Evolutionary conservation across 768 basidiomycete genomes (phyloP).

Genomic region (Exsudoporus frostii): DNA sequence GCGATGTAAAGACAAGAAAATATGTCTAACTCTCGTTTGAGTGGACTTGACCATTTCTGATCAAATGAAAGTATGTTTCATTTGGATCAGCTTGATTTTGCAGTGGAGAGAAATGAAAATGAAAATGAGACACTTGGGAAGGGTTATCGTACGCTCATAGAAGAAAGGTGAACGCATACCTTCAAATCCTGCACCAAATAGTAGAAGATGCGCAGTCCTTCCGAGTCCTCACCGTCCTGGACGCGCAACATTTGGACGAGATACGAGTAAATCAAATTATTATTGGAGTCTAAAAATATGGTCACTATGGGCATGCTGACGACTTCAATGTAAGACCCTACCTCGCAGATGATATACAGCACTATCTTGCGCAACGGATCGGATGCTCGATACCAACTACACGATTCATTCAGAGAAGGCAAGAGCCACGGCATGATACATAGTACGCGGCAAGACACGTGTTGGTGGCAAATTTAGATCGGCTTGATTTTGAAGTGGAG

Average conservation of each 20-base stretch:
- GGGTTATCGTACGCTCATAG: neutral
- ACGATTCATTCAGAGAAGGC: conserved; percentile 3
- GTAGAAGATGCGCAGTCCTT: conserved; percentile 96
- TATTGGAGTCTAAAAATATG: conserved; percentile 11
- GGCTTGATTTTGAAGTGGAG: conserved; percentile 99
- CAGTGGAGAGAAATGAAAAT: conserved; percentile 98
- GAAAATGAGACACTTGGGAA: conserved; percentile 86
- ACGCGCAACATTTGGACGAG: conserved; percentile 29
- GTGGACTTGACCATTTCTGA: neutral
- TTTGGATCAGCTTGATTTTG: conserved; percentile 98
- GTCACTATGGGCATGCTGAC: neutral
- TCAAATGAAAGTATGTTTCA: neutral
- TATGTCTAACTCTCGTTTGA: neutral
- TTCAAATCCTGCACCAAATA: conserved; percentile 98
- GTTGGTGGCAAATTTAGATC: conserved; percentile 47
- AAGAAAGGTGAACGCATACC: conserved; percentile 41
- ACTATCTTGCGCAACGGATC: conserved; percentile 25
- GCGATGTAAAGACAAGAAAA: neutral
- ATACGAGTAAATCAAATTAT: conserved; percentile 6
- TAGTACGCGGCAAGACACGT: neutral
- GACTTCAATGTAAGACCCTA: neutral
- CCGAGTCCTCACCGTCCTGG: conserved; percentile 94
- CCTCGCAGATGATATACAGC: conserved; percentile 21
- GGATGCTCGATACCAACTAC: conserved; percentile 6
- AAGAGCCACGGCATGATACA: neutral